phyloP scores from a whole-genome alignment of 106 monocot genomes.

The Allium fistulosum region DNA sequence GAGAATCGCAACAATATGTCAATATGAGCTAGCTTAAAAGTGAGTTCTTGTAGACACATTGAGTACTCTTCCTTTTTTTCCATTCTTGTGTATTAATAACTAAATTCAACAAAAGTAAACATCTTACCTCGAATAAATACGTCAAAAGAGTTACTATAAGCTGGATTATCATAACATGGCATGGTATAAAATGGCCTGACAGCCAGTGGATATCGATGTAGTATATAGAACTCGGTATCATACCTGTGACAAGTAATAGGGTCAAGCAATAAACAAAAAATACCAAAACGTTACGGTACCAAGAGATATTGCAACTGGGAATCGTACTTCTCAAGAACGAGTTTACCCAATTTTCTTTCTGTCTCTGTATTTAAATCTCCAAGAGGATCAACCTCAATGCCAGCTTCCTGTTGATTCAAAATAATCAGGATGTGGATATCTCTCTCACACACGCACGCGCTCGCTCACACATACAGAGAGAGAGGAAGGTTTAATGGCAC shows the following conservation, averaged over 20 bases:
- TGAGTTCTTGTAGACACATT: no score
- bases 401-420: conserved; percentile 55
- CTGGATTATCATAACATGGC: conserved; percentile 80
- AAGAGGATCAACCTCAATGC: conserved; percentile 73
- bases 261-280: background rate
- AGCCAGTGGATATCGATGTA: conserved; percentile 83
- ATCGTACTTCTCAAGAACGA: conserved; percentile 77
- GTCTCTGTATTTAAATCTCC: conserved; percentile 89
- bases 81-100: background rate
- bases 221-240: conserved; percentile 84
- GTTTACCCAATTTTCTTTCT: conserved; percentile 88
- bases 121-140: conserved; percentile 92
- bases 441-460: no score
- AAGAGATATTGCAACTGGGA: conserved; percentile 1
- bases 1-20: no score
- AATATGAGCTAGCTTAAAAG: no score
- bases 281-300: background rate
- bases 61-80: no score
- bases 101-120: background rate
- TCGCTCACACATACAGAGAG: no score
- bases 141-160: conserved; percentile 94
- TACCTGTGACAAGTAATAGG: conserved; percentile 37
- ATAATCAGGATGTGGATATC: no score
- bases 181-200: conserved; percentile 97
- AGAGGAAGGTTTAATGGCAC: no score